Conservation (phyloP, 2,329 filamentous ascomycete genomes). For the Phyllosticta citrichinensis region DNA sequence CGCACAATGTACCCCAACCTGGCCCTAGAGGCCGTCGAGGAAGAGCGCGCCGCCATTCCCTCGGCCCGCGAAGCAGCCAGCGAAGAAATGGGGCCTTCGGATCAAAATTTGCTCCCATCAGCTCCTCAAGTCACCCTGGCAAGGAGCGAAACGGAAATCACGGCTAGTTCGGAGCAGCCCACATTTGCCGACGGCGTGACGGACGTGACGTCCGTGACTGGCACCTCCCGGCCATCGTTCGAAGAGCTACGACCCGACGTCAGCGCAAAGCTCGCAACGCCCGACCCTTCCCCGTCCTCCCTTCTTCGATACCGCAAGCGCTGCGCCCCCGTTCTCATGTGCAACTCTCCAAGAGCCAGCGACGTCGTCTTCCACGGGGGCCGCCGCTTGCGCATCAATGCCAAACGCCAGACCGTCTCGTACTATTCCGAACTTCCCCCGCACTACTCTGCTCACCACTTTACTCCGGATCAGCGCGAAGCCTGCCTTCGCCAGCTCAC, state of each 20-base stretch:
- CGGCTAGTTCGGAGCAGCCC: background rate
- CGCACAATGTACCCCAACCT: conserved; percentile 37
- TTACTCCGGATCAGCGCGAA: conserved; percentile 13
- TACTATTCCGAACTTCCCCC: conserved; percentile 35
- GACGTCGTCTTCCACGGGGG: conserved; percentile 36
- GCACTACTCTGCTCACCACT: conserved; percentile 33
- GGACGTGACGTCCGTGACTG: background rate
- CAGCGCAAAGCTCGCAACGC: background rate
- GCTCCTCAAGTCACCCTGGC: background rate
- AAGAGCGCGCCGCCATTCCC: conserved; percentile 11
- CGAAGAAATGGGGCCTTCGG: conserved; percentile 29
- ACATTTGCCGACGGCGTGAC: background rate
- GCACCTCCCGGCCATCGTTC: background rate
- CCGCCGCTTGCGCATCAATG: conserved; percentile 35
- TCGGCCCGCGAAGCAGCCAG: conserved; percentile 20
- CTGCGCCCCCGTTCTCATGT: conserved; percentile 36
- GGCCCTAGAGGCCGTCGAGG: conserved; percentile 14
- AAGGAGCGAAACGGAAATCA: background rate
- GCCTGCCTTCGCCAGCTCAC: background rate
- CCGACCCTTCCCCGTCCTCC: conserved; percentile 23
- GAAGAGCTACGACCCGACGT: background rate
- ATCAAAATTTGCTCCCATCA: conserved; percentile 11
- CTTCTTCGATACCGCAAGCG: conserved; percentile 36
- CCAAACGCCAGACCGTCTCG: conserved; percentile 31
- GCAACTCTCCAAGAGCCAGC: conserved; percentile 34